A percentile compares a stretch with the other conserved stretches of the same genome.
phyloP scores from a whole-genome alignment of 176 grass and related monocot species.

The Oryza glaberrima region DNA sequence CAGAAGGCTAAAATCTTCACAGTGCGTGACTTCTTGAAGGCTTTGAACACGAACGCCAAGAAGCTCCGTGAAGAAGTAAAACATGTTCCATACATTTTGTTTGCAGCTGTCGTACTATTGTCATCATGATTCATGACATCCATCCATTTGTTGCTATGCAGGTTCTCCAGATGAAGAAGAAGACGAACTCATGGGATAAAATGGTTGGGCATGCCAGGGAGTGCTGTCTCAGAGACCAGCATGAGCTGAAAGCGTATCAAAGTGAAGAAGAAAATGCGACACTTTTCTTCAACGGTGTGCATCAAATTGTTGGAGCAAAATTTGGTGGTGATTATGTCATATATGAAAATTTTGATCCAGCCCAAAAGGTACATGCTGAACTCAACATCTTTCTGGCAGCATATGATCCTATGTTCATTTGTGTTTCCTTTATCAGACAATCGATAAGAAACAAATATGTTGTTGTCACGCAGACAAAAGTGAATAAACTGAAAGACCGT shows the following conservation, averaged over 20 bases:
- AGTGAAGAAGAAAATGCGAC: background rate
- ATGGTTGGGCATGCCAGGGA: slow-evolving; percentile 45
- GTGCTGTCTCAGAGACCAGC: slow-evolving; percentile 7
- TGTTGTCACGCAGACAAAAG: no score
- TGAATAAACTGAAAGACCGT: no score
- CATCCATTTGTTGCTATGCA: slow-evolving; percentile 13
- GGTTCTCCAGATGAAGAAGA: slow-evolving; percentile 32
- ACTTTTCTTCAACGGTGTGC: slow-evolving; percentile 25
- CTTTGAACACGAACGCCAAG: slow-evolving; percentile 19
- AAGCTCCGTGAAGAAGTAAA: slow-evolving; percentile 28
- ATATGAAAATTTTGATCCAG: background rate
- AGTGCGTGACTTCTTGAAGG: slow-evolving; percentile 39
- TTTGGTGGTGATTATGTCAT: background rate
- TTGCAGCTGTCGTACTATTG: background rate
- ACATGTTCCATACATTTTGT: background rate
- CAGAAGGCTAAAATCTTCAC: background rate
- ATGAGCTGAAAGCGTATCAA: slow-evolving; percentile 10
- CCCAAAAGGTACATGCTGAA: slow-evolving; percentile 16
- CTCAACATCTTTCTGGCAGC: background rate
- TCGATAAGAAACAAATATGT: no score
- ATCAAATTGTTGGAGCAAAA: slow-evolving; percentile 29
- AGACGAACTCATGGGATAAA: slow-evolving; percentile 16
- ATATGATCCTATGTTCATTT: no score
- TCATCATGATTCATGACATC: background rate
- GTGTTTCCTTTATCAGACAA: no score